Evolutionary conservation across 805 yeast species (phyloP).

Genomic region (Tetrapisispora nanseiensis): DNA sequence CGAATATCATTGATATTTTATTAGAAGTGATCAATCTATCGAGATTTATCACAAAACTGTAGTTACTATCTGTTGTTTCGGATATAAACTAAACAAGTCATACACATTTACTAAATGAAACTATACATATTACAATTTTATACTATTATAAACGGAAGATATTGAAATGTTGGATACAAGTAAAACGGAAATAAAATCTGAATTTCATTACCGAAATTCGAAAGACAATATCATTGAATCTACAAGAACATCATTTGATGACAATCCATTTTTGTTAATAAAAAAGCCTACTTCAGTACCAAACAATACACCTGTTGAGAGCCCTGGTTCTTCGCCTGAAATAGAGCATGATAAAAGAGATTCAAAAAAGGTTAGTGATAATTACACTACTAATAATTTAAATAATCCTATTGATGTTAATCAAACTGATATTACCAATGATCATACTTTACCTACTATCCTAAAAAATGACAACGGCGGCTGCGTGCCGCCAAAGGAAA

Average conservation of each 20-base stretch:
- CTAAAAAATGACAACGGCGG: slow-evolving; percentile 3
- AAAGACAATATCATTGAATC: slow-evolving; percentile 10
- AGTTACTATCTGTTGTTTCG: too few species aligned
- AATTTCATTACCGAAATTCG: neutral
- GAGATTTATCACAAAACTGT: too few species aligned
- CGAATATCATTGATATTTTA: too few species aligned
- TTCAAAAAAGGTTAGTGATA: neutral
- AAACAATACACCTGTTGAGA: slow-evolving; percentile 23
- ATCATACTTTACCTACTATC: neutral
- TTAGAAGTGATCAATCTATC: too few species aligned
- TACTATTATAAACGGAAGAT: neutral
- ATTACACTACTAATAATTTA: neutral
- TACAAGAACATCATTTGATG: slow-evolving; percentile 11
- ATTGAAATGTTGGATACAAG: neutral
- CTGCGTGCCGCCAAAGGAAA: slow-evolving; percentile 6
- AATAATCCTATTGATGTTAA: neutral
- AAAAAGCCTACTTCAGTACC: slow-evolving; percentile 20
- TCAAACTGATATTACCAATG: neutral
- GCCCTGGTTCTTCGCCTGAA: slow-evolving; percentile 11
- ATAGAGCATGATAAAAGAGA: neutral
- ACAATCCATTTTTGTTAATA: slow-evolving; percentile 11
- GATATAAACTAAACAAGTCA: neutral
- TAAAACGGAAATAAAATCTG: neutral
- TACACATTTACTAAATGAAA: neutral
- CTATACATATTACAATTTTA: too few species aligned